phyloP scores from a whole-genome alignment of 2,329 filamentous ascomycete genomes.

The Ilyonectria mors-panacis region DNA sequence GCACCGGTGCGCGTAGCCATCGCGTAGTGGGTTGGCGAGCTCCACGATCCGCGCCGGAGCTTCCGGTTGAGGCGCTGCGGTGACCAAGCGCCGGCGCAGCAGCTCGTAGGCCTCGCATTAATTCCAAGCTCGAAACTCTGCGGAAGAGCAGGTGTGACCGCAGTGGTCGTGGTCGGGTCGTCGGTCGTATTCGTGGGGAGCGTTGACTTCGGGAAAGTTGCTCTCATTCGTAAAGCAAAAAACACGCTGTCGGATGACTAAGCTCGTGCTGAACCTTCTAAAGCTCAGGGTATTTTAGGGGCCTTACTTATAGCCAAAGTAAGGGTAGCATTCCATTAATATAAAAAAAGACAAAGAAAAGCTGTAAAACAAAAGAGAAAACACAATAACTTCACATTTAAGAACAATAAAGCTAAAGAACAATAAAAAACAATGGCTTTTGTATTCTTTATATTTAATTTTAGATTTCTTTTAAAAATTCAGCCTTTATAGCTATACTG shows the following conservation, averaged over 20 bases:
- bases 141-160: not conserved
- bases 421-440: no score
- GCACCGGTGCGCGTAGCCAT: slow-evolving; percentile 37
- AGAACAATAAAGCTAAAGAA: not conserved
- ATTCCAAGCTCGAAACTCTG: not conserved
- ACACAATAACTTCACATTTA: not conserved
- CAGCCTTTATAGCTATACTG: not conserved
- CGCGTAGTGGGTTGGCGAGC: slow-evolving; percentile 31
- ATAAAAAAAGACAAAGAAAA: not conserved
- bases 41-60: slow-evolving; percentile 27
- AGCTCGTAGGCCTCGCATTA: slow-evolving; percentile 22
- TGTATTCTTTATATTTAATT: not conserved
- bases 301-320: no score
- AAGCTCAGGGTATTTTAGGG: no score
- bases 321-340: no score
- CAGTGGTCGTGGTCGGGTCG: not conserved
- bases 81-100: slow-evolving; percentile 30
- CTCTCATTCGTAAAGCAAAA: not conserved
- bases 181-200: not conserved
- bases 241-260: slow-evolving; percentile 19
- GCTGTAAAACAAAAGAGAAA: not conserved
- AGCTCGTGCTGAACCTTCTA: not conserved
- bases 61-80: slow-evolving; percentile 6
- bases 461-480: not conserved
- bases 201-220: not conserved